phyloP scores from a whole-genome alignment of 2,329 filamentous ascomycete species.

The Cryphonectria radicalis region DNA sequence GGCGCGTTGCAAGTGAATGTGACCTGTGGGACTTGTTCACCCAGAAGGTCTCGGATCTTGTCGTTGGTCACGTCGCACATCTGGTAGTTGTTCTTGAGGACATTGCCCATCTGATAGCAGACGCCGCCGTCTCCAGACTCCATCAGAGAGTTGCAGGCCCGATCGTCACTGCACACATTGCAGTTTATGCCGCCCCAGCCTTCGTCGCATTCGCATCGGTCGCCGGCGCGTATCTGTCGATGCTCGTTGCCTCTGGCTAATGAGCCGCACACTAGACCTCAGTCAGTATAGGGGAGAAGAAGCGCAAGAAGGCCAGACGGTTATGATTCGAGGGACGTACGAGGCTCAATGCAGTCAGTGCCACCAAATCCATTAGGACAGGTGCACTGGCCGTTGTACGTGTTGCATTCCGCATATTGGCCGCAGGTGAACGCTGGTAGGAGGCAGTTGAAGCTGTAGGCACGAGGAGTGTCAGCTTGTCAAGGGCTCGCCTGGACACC shows the following conservation, averaged over 20 bases:
- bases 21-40: conserved; percentile 84
- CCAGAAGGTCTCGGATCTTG: conserved; percentile 87
- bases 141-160: conserved; percentile 88
- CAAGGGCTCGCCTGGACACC: neutral
- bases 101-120: conserved; percentile 88
- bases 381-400: conserved; percentile 87
- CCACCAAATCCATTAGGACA: conserved; percentile 93
- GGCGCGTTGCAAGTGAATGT: conserved; percentile 89
- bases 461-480: conserved; percentile 26
- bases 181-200: conserved; percentile 98
- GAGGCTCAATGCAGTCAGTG: conserved; percentile 86
- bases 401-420: conserved; percentile 88
- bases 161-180: conserved; percentile 86
- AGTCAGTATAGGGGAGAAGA: conserved; percentile 25
- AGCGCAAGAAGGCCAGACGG: neutral
- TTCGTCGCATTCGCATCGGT: conserved; percentile 82
- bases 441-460: conserved; percentile 90
- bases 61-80: conserved; percentile 97
- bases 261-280: conserved; percentile 74
- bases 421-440: conserved; percentile 89
- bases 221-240: conserved; percentile 72
- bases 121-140: conserved; percentile 79
- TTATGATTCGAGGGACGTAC: conserved; percentile 46
- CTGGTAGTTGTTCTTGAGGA: conserved; percentile 94
- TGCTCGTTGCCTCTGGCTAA: conserved; percentile 75